Percentiles rank a stretch among this genome's conserved stretches.
Evolutionary conservation across 2,329 filamentous ascomycete species (phyloP).

Genomic region (Sclerotiophoma versabilis): DNA sequence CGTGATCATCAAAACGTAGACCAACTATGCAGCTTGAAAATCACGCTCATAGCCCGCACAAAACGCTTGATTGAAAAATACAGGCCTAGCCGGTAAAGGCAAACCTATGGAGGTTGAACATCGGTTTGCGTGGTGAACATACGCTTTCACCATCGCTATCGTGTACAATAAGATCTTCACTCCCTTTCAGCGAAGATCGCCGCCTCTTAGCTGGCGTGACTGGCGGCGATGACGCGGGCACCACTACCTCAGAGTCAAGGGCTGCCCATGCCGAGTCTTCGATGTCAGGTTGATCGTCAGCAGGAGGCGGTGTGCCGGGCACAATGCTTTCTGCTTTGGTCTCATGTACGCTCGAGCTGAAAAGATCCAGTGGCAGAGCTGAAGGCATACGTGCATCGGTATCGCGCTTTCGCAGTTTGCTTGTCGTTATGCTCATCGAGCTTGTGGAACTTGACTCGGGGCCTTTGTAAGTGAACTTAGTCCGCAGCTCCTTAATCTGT

Average conservation of each 20-base stretch:
- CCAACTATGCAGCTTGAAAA: too few relatives aligned
- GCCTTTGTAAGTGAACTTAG: slow-evolving; percentile 40
- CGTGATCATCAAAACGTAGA: slow-evolving; percentile 1
- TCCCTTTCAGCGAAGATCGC: slow-evolving; percentile 48
- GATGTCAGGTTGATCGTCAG: slow-evolving; percentile 18
- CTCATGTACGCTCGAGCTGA: neutral
- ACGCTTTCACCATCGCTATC: slow-evolving; percentile 53
- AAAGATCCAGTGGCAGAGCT: slow-evolving; percentile 11
- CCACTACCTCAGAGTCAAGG: slow-evolving; percentile 41
- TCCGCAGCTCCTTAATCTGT: slow-evolving; percentile 39
- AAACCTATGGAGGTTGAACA: slow-evolving; percentile 51
- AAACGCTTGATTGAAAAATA: neutral
- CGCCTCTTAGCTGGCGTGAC: slow-evolving; percentile 29
- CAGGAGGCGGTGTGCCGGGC: slow-evolving; percentile 14
- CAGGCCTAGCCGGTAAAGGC: slow-evolving; percentile 38
- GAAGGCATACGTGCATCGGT: slow-evolving; percentile 17
- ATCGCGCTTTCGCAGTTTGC: slow-evolving; percentile 13
- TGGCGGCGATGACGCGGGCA: slow-evolving; percentile 39
- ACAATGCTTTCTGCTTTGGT: slow-evolving; percentile 9
- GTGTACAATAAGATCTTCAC: slow-evolving; percentile 56
- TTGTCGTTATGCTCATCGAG: neutral
- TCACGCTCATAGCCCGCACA: neutral
- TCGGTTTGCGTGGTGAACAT: slow-evolving; percentile 43
- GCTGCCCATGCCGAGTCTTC: slow-evolving; percentile 37
- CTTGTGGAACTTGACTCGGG: slow-evolving; percentile 4